Evolutionary conservation across 768 basidiomycete species (phyloP), one percentile per base, ranked within the genome.

Genomic region (Russula griseocarnosa): DNA sequence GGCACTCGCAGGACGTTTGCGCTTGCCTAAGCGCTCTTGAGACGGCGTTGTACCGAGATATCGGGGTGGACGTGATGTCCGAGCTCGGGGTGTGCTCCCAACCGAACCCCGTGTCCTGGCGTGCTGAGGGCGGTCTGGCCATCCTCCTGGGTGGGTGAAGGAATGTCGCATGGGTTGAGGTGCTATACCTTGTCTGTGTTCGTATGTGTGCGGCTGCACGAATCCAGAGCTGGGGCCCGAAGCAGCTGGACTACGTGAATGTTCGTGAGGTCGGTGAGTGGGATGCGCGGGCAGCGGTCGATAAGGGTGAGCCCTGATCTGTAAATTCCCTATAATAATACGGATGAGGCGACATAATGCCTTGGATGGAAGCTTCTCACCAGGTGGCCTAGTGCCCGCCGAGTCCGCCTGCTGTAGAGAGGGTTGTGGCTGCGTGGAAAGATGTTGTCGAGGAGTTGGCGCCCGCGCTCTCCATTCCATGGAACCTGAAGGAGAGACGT

Each of bases 121-220:
- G 60, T 54, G 59, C 14, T 61, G 64, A 32, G 47, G 34, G 52
- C 60, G 59, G 30, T 65, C 64, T 65, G 60, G 47, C 64, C 64
- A 65, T 52, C 59, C 64, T 52, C 59, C 60, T 61, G 64, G 60
- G 59, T 65, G 55, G 64, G 60, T 65, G 50, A 65, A 38, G 55
- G 64, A 34, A 55, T 61, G 28, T 49, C 64, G 64, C 59, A 65
- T 65, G 30, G 38, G 50, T 61, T 65, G 64, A 47, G 64, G 59
- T 65, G 64, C 64, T 61, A 61, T 65, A 65, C 64, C 64, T 65
- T 65, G 59, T 61, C 55, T 34, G 24, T 57, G 40, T 46, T 49
- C 54, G n/a, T 38, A 42, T 54, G 54, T 22, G 14, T 34, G 63
- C 16, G 40, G 16, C n/a, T 26, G 63, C 47, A 38, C 40, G 30